Base-by-base conservation (phyloP, 257 asterid genomes). In the Ilex aquifolium region DNA sequence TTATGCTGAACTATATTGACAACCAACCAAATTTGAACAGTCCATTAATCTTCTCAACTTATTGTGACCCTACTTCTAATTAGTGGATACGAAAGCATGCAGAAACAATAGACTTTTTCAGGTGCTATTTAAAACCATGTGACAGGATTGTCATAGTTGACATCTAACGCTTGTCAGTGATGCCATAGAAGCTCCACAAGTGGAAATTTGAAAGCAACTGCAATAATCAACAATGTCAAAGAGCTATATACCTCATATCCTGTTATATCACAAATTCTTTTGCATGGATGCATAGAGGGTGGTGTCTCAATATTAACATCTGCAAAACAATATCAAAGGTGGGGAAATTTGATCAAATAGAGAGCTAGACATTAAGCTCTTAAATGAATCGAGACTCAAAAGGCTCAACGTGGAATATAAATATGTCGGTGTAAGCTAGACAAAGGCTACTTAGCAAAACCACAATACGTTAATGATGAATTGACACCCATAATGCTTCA, bases 271-370 rank as follows among this genome's bases (percentile, higher is more conserved):
- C 98, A 92, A 61, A 92, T 87, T 79, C 88, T 77, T 82, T 74
- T 88, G 82, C 85, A 80, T 0, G 96, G 98, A 71, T 69, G 96
- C 79, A 75, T 75, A 7, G 96, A 83, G 44, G 98, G 96, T 13
- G 98, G 95, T 7, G 98, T 69, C 52, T 85, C 96, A 29, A 88
- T 82, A 84, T 80, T 86, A 57, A 86, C 93, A 79, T 91, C 96
- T 79, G 72, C 48, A 59, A 29, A 10, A 27, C 52, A 67, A 61
- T 31, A 51, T 36, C 46, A 30, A 51, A 54, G 40, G 1, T 12
- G 49, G 42, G 42, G 42, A 36, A 36, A 4, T 4, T 36, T 36
- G 5, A 36, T 36, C 42, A 36, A 36, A 36, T 8, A 36, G 42
- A 36, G 8, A 36, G 42, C 5, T 4, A 36, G 7, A 36, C 42